phyloP scores from a whole-genome alignment of 176 grass and related monocot genomes.

The Bothriochloa decipiens region DNA sequence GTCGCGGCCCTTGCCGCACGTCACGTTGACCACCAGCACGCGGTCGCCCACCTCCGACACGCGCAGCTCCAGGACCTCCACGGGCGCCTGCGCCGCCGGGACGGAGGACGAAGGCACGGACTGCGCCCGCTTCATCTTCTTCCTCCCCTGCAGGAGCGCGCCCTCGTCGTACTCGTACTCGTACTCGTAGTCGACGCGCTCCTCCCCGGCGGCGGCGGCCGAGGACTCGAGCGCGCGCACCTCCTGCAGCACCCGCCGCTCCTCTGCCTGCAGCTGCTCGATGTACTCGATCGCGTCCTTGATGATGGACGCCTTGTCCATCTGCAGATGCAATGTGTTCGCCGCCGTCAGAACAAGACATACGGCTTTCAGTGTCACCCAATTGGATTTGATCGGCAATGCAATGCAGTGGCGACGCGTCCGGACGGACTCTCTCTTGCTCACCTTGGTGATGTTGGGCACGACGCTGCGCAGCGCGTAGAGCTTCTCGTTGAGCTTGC shows the following conservation, averaged over 20 bases:
- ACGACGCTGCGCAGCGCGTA: constrained; percentile 78
- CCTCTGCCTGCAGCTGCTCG: constrained; percentile 74
- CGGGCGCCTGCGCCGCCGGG: constrained; percentile 10
- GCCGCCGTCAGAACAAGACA: not conserved
- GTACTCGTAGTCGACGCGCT: not conserved
- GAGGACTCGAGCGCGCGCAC: constrained; percentile 42
- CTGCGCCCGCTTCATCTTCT: constrained; percentile 43
- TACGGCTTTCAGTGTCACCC: too few species aligned
- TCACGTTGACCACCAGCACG: constrained; percentile 68
- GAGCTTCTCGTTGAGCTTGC: constrained; percentile 81
- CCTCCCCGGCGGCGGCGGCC: not conserved
- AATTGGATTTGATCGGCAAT: not conserved
- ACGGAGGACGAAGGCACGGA: constrained; percentile 28
- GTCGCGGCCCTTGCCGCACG: constrained; percentile 69
- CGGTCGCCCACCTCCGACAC: constrained; percentile 67
- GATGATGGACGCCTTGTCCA: constrained; percentile 96
- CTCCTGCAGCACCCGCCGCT: constrained; percentile 55
- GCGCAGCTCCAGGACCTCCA: constrained; percentile 72
- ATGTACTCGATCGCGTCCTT: constrained; percentile 95
- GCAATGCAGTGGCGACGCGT: not conserved
- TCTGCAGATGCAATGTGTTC: constrained; percentile 27
- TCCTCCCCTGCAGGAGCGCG: constrained; percentile 20
- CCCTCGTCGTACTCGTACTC: not conserved
- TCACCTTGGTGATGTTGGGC: constrained; percentile 88
- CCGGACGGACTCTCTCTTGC: too few species aligned